Evolutionary conservation across 139 green algal species (phyloP).

Genomic region (Limnomonas spitsbergensis): DNA sequence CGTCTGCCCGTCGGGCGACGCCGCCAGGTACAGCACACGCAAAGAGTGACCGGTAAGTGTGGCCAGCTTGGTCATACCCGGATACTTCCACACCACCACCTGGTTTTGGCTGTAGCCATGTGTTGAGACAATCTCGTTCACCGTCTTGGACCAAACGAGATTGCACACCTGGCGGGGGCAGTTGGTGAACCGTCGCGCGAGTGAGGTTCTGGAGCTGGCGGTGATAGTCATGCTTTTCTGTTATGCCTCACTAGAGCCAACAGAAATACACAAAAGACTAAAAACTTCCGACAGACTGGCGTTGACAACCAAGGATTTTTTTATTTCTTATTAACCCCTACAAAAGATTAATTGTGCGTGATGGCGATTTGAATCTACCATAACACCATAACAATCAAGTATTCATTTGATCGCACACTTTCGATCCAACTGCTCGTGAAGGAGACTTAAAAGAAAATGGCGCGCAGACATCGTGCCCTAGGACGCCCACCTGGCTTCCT

Average conservation of each 20-base stretch:
- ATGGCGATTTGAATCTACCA: too few relatives aligned
- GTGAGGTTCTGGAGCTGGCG: too few relatives aligned
- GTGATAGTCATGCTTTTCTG: background rate
- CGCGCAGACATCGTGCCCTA: too few relatives aligned
- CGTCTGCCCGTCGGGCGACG: conserved; percentile 93
- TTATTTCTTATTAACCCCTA: too few relatives aligned
- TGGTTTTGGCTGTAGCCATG: conserved; percentile 98
- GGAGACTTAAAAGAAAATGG: too few relatives aligned
- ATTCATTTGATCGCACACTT: too few relatives aligned
- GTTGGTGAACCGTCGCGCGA: conserved; percentile 21
- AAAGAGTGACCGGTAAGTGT: conserved; percentile 75
- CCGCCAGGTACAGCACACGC: conserved; percentile 91
- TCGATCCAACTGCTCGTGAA: too few relatives aligned
- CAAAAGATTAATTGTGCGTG: too few relatives aligned
- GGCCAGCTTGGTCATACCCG: conserved; percentile 77
- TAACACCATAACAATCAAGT: too few relatives aligned
- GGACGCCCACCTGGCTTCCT: conserved; percentile 11
- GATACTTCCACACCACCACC: conserved; percentile 88
- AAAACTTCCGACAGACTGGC: background rate
- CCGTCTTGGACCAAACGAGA: conserved; percentile 91
- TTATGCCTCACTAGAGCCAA: background rate
- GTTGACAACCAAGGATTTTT: background rate
- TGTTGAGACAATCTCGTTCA: conserved; percentile 96
- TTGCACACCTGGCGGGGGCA: conserved; percentile 95
- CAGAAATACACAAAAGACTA: background rate